Base-by-base conservation (phyloP, 108 stramenopile genomes). In the Nannochloropsis granulata region DNA sequence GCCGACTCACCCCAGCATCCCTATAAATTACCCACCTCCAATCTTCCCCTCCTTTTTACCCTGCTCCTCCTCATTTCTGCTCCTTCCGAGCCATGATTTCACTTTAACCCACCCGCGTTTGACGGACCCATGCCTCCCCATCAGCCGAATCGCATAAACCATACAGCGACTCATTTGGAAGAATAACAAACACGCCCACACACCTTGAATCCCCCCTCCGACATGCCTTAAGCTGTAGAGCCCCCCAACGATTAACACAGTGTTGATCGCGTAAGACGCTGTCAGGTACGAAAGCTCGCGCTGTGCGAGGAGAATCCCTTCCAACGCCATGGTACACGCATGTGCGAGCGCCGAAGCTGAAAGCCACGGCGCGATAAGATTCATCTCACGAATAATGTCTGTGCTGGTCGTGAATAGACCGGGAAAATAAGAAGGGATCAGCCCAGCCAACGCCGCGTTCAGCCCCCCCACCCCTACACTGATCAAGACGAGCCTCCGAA, bases 321-420 rank as follows among this genome's bases (percentile, higher is more conserved):
- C 86, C 42, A 87, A 23, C n/a, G 81, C 86, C 86, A 87, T 83
- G 44, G 83, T 82, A 24, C 44, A 81, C 23, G 86, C 83, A 42
- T 87, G 86, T 19, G 83, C 45, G 21, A 87, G 80, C 10, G 83
- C 44, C 80, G 79, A 79, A 82, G 71, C 56, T 43, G 83, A 87
- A 78, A 87, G 83, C 43, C 82, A 23, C 34, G 86, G 86, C 23
- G 46, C 78, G n/a, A 87, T 79, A 14, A 71, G 25, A 21, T 79
- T 83, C 86, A 87, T 87, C 24, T 82, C 42, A 34, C 42, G 43
- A 16, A 79, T 13, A 43, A 87, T 79, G 25, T 24, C 79, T 56
- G 79, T 43, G 24, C 71, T 78, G 43, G 82, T 83, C 8, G 86
- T 87, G 80, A 87, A 87, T 24, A 87, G 83, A 44, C 79, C 81